phyloP scores from a whole-genome alignment of 2,329 filamentous ascomycete species.

The Pleomassaria siparia region DNA sequence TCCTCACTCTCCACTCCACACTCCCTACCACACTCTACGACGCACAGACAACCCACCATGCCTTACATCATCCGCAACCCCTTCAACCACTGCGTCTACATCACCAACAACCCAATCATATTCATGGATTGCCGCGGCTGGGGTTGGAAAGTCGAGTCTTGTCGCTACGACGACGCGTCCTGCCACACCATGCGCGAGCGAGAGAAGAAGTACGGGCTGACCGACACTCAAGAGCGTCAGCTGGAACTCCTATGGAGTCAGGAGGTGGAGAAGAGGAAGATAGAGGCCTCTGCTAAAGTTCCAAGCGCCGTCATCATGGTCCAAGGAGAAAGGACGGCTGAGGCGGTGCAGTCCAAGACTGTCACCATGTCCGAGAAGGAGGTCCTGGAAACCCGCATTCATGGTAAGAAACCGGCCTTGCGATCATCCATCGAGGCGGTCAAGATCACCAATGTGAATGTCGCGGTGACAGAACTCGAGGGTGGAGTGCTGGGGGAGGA shows the following conservation, averaged over 20 bases:
- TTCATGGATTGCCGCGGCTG: conserved; percentile 20
- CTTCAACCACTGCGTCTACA: conserved; percentile 14
- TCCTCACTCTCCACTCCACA: background rate
- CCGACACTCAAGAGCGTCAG: background rate
- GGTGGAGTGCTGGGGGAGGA: background rate
- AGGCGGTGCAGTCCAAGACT: too few species aligned
- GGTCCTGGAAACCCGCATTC: too few species aligned
- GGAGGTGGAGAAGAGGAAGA: background rate
- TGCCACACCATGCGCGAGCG: background rate
- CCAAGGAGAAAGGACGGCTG: too few species aligned
- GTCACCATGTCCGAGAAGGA: too few species aligned
- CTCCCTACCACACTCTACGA: background rate
- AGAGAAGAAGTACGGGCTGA: background rate
- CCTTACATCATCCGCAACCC: conserved; percentile 24
- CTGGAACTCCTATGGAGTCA: background rate
- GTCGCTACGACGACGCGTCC: background rate
- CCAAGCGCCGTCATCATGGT: too few species aligned
- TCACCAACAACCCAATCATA: conserved; percentile 23
- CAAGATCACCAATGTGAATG: too few species aligned
- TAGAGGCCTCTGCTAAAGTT: too few species aligned
- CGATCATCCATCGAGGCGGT: too few species aligned
- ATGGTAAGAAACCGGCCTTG: too few species aligned
- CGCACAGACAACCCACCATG: conserved; percentile 10
- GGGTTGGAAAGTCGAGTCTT: conserved; percentile 20
- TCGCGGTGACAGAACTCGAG: background rate